These are phyloP conservation scores for Volvox africanus DNA, from an alignment of 139 green algal species.

Conservation along the genomic window DNA sequence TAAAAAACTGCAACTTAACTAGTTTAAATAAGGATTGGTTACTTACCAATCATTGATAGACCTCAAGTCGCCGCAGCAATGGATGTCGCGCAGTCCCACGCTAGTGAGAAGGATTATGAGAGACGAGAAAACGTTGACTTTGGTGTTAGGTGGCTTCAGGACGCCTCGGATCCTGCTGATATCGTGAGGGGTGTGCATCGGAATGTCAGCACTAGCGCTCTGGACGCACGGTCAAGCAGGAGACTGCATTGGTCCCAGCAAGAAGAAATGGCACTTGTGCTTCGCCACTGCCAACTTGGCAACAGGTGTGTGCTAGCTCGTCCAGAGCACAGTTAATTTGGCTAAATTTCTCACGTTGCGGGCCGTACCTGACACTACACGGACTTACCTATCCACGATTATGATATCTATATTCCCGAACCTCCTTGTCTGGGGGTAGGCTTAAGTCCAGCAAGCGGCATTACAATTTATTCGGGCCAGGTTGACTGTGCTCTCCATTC, in stretches of 20 bases:
- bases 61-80: neutral
- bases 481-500: no score
- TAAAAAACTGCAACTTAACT: no score
- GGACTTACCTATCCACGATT: no score
- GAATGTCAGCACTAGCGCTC: neutral
- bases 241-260: neutral
- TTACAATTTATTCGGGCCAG: no score
- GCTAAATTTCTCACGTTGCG: no score
- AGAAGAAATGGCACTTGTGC: neutral
- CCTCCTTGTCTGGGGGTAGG: no score
- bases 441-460: no score
- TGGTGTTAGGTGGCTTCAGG: neutral
- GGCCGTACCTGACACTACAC: no score
- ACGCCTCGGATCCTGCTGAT: neutral
- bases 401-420: no score
- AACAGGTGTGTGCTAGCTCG: neutral
- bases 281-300: conserved; percentile 1
- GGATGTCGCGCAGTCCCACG: neutral
- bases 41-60: no score
- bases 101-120: neutral
- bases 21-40: no score
- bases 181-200: neutral
- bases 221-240: neutral
- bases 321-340: no score
- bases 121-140: neutral